Percentiles rank a stretch among this genome's conserved stretches.
These are phyloP conservation scores for Brassica hybrid DNA, from an alignment of 441 rosid genomes.

Conservation along the genomic window DNA sequence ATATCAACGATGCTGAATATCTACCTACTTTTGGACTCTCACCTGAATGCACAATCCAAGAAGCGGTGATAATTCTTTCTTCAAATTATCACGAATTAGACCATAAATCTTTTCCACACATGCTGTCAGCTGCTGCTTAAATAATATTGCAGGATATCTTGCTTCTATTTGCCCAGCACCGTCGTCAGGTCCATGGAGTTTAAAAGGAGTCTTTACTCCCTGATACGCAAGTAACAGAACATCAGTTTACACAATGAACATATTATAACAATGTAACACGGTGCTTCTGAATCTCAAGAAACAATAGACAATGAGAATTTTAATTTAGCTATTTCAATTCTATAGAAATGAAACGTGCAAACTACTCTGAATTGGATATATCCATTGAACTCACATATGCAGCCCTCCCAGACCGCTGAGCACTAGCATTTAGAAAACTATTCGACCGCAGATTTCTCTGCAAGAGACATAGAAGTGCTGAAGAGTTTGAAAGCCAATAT, in stretches of 20 bases:
- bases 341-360: constrained; percentile 7
- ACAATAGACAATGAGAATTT: background rate
- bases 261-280: background rate
- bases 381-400: constrained; percentile 58
- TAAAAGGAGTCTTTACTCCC: constrained; percentile 90
- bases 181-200: constrained; percentile 75
- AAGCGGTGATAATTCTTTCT: constrained; percentile 91
- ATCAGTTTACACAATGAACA: constrained; percentile 17
- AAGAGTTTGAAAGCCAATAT: constrained; percentile 92
- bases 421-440: constrained; percentile 65
- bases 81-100: constrained; percentile 92
- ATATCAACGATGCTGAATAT: constrained; percentile 24
- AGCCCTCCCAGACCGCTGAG: constrained; percentile 78
- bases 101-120: too few species aligned
- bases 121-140: constrained; percentile 97
- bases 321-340: constrained; percentile 7
- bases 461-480: constrained; percentile 93
- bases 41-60: constrained; percentile 94
- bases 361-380: constrained; percentile 20
- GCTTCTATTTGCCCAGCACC: constrained; percentile 85
- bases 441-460: constrained; percentile 87
- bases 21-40: constrained; percentile 34
- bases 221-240: constrained; percentile 39
- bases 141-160: constrained; percentile 92
- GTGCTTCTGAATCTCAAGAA: constrained; percentile 20